phyloP scores from a whole-genome alignment of 163 green algal species.

The Chlamydomonas reinhardtii region DNA sequence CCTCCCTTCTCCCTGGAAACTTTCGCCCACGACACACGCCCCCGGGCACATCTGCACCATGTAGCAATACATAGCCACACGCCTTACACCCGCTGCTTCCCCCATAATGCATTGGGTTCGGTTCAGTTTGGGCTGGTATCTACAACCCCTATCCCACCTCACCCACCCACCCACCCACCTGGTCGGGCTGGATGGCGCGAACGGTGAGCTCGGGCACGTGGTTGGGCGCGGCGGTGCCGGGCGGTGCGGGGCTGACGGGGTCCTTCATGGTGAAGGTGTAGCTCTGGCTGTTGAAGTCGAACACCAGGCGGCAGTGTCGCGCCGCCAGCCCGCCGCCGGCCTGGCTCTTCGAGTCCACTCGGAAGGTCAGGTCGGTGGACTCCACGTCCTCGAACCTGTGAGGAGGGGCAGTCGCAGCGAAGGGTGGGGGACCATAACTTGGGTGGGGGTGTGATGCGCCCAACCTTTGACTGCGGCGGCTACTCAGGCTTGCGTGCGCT shows the following conservation, averaged over 20 bases:
- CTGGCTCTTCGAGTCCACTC: constrained; percentile 5
- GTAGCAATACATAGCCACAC: no score
- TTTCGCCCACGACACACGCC: no score
- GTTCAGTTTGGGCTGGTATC: no score
- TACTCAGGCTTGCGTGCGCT: no score
- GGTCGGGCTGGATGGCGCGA: background rate
- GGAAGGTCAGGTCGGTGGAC: constrained; percentile 30
- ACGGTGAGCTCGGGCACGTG: constrained; percentile 8
- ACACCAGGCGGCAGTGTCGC: constrained; percentile 19
- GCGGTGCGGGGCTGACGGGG: constrained; percentile 12
- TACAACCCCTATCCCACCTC: no score
- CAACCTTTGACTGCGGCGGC: no score
- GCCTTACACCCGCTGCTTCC: no score
- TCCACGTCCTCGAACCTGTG: constrained; percentile 44
- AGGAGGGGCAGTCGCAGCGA: background rate
- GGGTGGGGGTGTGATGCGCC: no score
- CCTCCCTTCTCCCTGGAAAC: no score
- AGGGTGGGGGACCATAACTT: no score
- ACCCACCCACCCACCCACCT: constrained; percentile 5
- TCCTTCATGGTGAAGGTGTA: constrained; percentile 29
- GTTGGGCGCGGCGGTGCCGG: background rate
- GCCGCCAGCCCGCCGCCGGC: constrained; percentile 43
- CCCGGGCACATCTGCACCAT: no score
- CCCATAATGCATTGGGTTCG: no score
- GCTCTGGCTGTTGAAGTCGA: constrained; percentile 15